Evolutionary conservation across 1,284 basidiomycete species (phyloP).

Genomic region (Cutaneotrichosporon sp.): DNA sequence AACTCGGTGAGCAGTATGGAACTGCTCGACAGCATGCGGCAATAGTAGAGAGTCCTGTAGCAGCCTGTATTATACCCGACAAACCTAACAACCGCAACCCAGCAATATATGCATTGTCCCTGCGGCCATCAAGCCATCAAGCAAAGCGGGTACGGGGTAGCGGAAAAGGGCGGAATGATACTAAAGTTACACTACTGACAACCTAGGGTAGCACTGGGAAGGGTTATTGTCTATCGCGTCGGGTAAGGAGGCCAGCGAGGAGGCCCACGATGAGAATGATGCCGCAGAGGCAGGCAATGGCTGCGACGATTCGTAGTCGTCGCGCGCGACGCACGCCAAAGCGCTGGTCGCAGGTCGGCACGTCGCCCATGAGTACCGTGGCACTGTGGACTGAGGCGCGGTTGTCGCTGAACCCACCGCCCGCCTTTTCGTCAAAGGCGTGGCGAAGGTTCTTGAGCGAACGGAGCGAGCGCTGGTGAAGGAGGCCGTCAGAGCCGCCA

Average conservation of each 20-base stretch:
- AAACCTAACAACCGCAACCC: background rate
- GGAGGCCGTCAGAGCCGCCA: background rate
- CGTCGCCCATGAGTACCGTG: slow-evolving; percentile 18
- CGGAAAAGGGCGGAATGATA: background rate
- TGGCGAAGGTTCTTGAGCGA: slow-evolving; percentile 12
- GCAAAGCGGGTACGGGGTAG: background rate
- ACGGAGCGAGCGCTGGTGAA: slow-evolving; percentile 7
- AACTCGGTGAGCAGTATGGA: slow-evolving; percentile 80
- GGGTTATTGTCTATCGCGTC: slow-evolving; percentile 8
- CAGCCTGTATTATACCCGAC: background rate
- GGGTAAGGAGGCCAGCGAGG: slow-evolving; percentile 31
- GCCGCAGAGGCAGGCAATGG: slow-evolving; percentile 20
- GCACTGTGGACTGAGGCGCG: background rate
- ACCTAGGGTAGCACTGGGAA: background rate
- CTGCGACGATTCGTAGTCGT: slow-evolving; percentile 15
- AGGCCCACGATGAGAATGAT: slow-evolving; percentile 33
- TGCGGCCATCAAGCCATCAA: slow-evolving; percentile 3
- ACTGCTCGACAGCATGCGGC: slow-evolving; percentile 48
- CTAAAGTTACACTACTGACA: slow-evolving; percentile 7
- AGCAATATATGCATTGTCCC: slow-evolving; percentile 11
- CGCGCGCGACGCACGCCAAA: background rate
- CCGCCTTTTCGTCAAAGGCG: slow-evolving; percentile 10
- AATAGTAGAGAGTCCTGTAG: slow-evolving; percentile 10
- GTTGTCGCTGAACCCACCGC: slow-evolving; percentile 2
- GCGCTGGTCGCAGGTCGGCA: slow-evolving; percentile 19